Percentiles rank a stretch among this genome's conserved stretches.
Conservation (phyloP, 495 filamentous ascomycete genomes). For the Hypoxylon fuscum region DNA sequence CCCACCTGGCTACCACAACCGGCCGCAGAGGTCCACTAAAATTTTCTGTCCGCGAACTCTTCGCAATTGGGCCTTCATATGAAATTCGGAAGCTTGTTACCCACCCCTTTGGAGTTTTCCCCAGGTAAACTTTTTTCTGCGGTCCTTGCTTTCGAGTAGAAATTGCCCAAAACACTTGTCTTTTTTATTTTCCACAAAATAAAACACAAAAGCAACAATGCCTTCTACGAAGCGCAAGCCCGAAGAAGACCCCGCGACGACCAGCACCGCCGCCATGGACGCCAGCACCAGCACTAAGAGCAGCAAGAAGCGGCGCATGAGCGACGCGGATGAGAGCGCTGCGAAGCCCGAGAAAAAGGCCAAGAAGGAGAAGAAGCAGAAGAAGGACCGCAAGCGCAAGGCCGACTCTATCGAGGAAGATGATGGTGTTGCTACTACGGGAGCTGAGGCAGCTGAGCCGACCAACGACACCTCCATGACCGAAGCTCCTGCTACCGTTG, state of each 20-base stretch:
- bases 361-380: slow-evolving; percentile 50
- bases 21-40: slow-evolving; percentile 17
- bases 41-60: slow-evolving; percentile 20
- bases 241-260: slow-evolving; percentile 20
- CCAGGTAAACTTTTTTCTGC: too few relatives aligned
- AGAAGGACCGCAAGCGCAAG: slow-evolving; percentile 47
- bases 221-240: slow-evolving; percentile 31
- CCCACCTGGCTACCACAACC: not conserved
- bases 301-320: slow-evolving; percentile 28
- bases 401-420: slow-evolving; percentile 35
- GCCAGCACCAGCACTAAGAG: not conserved
- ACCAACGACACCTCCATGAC: too few relatives aligned
- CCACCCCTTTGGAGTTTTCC: too few relatives aligned
- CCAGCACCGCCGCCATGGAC: not conserved
- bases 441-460: too few relatives aligned
- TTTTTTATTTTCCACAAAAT: not conserved
- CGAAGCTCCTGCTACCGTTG: too few relatives aligned
- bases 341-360: slow-evolving; percentile 54
- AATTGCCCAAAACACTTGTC: not conserved
- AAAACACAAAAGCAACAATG: slow-evolving; percentile 8
- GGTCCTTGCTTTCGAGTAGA: too few relatives aligned
- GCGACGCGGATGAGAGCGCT: slow-evolving; percentile 14
- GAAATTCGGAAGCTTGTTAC: not conserved
- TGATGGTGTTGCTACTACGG: too few relatives aligned
- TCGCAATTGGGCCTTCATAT: not conserved